Percentiles rank a stretch among this genome's conserved stretches.
Conservation (phyloP, 2,329 filamentous ascomycete species). For the Rutstroemia sp. region DNA sequence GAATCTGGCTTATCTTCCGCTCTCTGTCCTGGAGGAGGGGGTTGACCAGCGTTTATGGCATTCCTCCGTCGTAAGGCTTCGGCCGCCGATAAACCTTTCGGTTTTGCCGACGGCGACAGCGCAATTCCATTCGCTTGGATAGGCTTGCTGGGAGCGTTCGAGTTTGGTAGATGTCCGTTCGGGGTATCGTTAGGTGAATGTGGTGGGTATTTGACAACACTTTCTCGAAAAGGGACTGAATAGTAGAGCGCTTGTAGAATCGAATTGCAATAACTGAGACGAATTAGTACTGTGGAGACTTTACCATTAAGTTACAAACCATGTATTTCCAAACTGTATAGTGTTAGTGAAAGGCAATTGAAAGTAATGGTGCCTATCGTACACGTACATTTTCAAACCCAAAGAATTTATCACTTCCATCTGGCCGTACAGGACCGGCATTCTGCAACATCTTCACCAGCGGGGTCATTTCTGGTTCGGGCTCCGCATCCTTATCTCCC, state of each 20-base stretch:
- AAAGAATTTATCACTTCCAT: constrained; percentile 97
- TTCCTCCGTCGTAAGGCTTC: constrained; percentile 51
- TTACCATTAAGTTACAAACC: constrained; percentile 46
- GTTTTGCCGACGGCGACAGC: constrained; percentile 39
- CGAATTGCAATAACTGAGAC: constrained; percentile 86
- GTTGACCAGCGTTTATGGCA: constrained; percentile 45
- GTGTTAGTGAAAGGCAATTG: constrained; percentile 20
- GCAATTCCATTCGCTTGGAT: constrained; percentile 38
- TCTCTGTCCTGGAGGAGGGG: constrained; percentile 42
- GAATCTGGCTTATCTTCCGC: constrained; percentile 92
- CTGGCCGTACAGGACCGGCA: constrained; percentile 70
- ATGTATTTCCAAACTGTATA: constrained; percentile 88
- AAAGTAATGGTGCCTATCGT: neutral
- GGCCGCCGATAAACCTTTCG: constrained; percentile 45
- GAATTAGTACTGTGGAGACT: constrained; percentile 21
- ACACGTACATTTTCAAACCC: constrained; percentile 89
- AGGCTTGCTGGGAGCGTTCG: constrained; percentile 52
- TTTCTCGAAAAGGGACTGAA: constrained; percentile 86
- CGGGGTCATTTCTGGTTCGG: constrained; percentile 48
- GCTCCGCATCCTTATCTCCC: constrained; percentile 29
- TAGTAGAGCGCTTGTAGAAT: constrained; percentile 97
- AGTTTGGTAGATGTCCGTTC: constrained; percentile 48
- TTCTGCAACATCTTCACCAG: constrained; percentile 71
- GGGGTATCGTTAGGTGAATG: constrained; percentile 63
- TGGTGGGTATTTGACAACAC: constrained; percentile 84